phyloP scores from a whole-genome alignment of 177 flowering plant species.

The Vitis hybrid region DNA sequence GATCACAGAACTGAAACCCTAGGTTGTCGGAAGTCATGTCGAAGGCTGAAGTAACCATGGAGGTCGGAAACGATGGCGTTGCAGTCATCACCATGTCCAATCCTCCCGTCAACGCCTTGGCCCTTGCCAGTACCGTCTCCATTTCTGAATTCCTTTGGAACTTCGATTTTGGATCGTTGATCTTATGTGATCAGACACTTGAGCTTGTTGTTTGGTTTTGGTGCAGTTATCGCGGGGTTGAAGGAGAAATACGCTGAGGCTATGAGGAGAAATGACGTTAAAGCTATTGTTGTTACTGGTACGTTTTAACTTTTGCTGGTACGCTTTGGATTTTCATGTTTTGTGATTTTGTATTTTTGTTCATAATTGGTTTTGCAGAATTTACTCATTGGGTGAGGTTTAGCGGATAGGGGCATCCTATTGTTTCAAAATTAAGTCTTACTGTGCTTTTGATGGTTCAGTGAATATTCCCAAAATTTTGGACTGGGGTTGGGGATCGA shows the following conservation, averaged over 20 bases:
- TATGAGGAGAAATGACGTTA: slow-evolving; percentile 65
- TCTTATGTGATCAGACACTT: slow-evolving; percentile 3
- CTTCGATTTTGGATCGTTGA: slow-evolving; percentile 1
- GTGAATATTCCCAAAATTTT: too few relatives aligned
- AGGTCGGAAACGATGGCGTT: slow-evolving; percentile 82
- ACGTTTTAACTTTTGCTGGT: background rate
- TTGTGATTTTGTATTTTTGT: background rate
- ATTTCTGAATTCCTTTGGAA: background rate
- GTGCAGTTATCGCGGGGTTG: slow-evolving; percentile 64
- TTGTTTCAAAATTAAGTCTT: too few relatives aligned
- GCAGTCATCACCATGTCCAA: slow-evolving; percentile 75
- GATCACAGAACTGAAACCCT: background rate
- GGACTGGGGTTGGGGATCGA: too few relatives aligned
- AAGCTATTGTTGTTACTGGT: slow-evolving; percentile 88
- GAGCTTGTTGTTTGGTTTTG: slow-evolving; percentile 1
- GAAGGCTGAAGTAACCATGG: slow-evolving; percentile 47
- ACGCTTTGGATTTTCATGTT: background rate
- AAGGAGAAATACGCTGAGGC: slow-evolving; percentile 75
- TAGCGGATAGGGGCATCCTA: too few relatives aligned
- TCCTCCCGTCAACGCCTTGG: slow-evolving; percentile 88
- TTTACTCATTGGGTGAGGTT: too few relatives aligned
- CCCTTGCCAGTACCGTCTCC: slow-evolving; percentile 42
- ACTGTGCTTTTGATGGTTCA: too few relatives aligned
- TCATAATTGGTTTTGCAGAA: background rate
- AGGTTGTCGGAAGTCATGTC: slow-evolving; percentile 30